Evolutionary conservation across 257 asterid genomes (phyloP).

Genomic region (Fraxinus quadrangulata): DNA sequence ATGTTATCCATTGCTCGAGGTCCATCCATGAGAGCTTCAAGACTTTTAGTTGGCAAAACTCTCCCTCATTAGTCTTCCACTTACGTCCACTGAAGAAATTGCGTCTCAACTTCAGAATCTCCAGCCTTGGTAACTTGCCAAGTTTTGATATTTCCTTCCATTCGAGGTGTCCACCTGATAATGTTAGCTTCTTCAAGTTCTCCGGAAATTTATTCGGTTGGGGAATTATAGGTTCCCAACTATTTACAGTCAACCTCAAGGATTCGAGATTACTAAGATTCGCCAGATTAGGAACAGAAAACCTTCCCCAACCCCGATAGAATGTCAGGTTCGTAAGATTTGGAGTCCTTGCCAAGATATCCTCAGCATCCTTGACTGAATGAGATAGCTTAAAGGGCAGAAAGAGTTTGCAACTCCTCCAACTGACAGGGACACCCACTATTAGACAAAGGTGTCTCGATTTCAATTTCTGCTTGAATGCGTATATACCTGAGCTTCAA

Average conservation of each 20-base stretch:
- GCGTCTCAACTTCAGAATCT: constrained; percentile 15
- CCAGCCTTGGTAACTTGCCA: constrained; percentile 11
- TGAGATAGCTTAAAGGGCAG: constrained; percentile 3
- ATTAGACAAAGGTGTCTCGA: not conserved
- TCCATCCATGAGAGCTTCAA: not conserved
- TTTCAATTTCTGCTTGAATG: not conserved
- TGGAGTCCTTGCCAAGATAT: constrained; percentile 4
- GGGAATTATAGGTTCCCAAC: not conserved
- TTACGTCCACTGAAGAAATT: not conserved
- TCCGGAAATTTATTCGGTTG: not conserved
- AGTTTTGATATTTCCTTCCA: constrained; percentile 17
- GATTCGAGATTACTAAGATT: constrained; percentile 4
- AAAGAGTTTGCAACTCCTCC: not conserved
- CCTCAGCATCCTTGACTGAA: constrained; percentile 4
- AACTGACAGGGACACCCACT: too few species aligned
- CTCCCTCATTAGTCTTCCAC: constrained; percentile 9
- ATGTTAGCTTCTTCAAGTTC: constrained; percentile 1
- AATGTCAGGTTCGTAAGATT: constrained; percentile 5
- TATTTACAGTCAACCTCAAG: not conserved
- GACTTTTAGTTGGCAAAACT: not conserved
- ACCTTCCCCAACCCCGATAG: constrained; percentile 1
- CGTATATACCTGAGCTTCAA: not conserved
- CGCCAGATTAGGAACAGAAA: not conserved
- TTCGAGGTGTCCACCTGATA: constrained; percentile 8
- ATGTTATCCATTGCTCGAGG: too few species aligned